Base-by-base conservation (phyloP, 1,139 yeast genomes). In the Kodamaea sp. region DNA sequence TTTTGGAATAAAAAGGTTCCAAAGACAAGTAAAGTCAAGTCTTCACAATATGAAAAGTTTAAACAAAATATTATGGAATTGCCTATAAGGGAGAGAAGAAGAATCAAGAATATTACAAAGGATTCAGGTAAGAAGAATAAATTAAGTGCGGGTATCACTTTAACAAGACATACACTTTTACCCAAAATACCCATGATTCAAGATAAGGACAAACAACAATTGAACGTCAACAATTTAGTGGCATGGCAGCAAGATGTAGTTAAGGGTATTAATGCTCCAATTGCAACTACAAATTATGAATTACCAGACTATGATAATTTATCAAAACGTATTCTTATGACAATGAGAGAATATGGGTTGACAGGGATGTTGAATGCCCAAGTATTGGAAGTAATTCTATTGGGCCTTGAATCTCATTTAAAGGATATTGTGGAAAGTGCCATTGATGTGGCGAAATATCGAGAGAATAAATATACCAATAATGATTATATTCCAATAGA, bases 161-260 rank as follows among this genome's bases (percentile, higher is more conserved):
- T 88, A 47, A 86, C 96, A 2, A 75, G 97, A 52, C 92, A 88
- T 54, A 78, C 92, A 3, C 70, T 85, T 56, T 73, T 90, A 40
- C 97, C 98, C 1, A 86, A 84, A 52, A 82, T 92, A 12, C 98
- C 99, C 4, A 81, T 84, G 58, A 79, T 84, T 28, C 77, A 79
- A 46, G 82, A 78, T 46, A 71, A 75, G 44, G 79, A 48, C 57
- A 73, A 70, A 48, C 78, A 70, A 48, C 76, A 67, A 46, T 55
- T 69, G 41, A 75, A 67, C 44, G 74, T 72, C 29, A 70, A 81
- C 53, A 75, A 80, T 60, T 67, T 89, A 50, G 75, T 80, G 39
- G 84, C 84, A 50, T 89, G 96, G 95, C 89, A 94, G 24, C 96
- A 89, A 59, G 98, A 94, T 57, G 89, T 92, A 23, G 77, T 84